Conservation (phyloP, 2,329 filamentous ascomycete species). For the Drechslerella stenobrocha region DNA sequence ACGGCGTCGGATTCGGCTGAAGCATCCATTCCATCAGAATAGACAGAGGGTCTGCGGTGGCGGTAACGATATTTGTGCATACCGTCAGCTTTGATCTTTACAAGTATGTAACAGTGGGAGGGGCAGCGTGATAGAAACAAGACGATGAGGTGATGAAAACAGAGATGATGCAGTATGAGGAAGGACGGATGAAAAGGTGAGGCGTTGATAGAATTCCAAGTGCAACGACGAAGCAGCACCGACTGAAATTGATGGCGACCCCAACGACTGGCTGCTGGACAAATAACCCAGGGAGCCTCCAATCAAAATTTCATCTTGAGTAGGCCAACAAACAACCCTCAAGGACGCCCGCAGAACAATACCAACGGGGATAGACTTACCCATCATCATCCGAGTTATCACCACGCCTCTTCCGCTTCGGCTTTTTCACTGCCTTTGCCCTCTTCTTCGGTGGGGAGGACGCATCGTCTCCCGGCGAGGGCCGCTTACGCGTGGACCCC, state of each 20-base stretch:
- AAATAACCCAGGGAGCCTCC: too few relatives aligned
- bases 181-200: not conserved
- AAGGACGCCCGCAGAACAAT: not conserved
- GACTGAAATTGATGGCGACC: constrained; percentile 15
- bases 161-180: constrained; percentile 3
- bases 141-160: not conserved
- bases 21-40: constrained; percentile 14
- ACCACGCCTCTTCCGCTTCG: constrained; percentile 15
- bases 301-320: not conserved
- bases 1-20: constrained; percentile 21
- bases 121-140: not conserved
- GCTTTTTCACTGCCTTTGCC: constrained; percentile 34
- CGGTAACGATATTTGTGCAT: constrained; percentile 10
- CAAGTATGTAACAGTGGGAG: not conserved
- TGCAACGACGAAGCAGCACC: not conserved
- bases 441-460: constrained; percentile 43
- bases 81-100: constrained; percentile 11
- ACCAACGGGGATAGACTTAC: constrained; percentile 14
- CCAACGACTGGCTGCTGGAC: too few relatives aligned
- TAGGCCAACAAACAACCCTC: not conserved
- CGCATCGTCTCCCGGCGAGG: constrained; percentile 41
- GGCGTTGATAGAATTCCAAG: not conserved
- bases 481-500: constrained; percentile 29
- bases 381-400: constrained; percentile 29
- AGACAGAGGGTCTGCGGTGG: constrained; percentile 9